Conservation (phyloP, 2,329 filamentous ascomycete genomes). For the Paraphoma chrysanthemicola region DNA sequence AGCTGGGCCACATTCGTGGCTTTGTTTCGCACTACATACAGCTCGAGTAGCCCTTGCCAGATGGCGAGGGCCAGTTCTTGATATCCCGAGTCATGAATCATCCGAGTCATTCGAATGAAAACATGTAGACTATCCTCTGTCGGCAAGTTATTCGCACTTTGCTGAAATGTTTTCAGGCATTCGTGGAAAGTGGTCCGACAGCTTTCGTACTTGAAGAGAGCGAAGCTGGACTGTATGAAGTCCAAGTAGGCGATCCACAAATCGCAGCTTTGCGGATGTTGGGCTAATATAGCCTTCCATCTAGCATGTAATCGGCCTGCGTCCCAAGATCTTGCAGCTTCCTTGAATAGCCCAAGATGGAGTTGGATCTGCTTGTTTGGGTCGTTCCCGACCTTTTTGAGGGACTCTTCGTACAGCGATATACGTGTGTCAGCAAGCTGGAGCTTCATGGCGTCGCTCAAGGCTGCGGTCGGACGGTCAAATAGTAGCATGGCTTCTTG, state of each 20-base stretch:
- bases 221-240: conserved; percentile 71
- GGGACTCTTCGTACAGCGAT: conserved; percentile 78
- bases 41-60: conserved; percentile 84
- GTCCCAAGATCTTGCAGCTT: conserved; percentile 79
- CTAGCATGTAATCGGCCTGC: conserved; percentile 64
- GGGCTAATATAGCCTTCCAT: conserved; percentile 69
- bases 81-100: conserved; percentile 79
- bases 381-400: conserved; percentile 62
- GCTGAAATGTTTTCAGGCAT: conserved; percentile 58
- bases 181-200: conserved; percentile 66
- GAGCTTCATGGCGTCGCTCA: conserved; percentile 67
- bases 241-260: conserved; percentile 79
- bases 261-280: conserved; percentile 63
- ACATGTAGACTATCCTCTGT: conserved; percentile 64
- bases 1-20: conserved; percentile 52
- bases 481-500: conserved; percentile 72
- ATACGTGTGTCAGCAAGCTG: conserved; percentile 82
- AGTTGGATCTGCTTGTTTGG: conserved; percentile 63
- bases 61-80: conserved; percentile 76
- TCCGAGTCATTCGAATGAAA: conserved; percentile 75
- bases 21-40: conserved; percentile 69
- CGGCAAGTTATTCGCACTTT: conserved; percentile 1
- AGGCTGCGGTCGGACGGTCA: conserved; percentile 52
- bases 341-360: conserved; percentile 72
- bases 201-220: conserved; percentile 71